Evolutionary conservation across 805 yeast genomes (phyloP).

Genomic region (Candida incommunis): DNA sequence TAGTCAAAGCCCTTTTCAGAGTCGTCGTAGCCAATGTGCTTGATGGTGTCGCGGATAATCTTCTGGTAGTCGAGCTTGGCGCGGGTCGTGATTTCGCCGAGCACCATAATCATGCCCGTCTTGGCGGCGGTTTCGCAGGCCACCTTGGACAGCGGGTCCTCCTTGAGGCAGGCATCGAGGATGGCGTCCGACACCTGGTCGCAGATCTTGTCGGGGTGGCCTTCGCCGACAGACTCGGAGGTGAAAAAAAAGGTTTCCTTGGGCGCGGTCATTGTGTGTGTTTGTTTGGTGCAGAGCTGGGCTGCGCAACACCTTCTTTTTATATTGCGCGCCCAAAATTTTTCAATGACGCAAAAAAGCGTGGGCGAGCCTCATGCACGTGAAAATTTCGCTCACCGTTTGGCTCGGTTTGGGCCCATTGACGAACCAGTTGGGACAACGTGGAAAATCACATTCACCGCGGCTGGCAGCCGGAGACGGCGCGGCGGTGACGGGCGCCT

Average conservation of each 20-base stretch:
- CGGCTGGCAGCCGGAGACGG: too few species aligned
- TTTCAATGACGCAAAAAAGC: constrained; percentile 1
- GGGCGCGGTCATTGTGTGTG: constrained; percentile 16
- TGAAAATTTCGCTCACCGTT: background rate
- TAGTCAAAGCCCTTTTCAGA: constrained; percentile 96
- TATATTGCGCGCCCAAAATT: background rate
- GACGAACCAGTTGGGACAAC: background rate
- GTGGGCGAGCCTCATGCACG: background rate
- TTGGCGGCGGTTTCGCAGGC: constrained; percentile 99
- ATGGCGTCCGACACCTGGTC: constrained; percentile 99
- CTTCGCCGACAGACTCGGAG: constrained; percentile 60
- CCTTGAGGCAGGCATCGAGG: constrained; percentile 90
- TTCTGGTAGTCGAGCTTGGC: constrained; percentile 94
- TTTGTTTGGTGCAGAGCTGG: background rate
- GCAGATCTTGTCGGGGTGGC: constrained; percentile 50
- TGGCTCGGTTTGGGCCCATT: background rate
- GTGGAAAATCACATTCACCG: background rate
- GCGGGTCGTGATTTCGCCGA: constrained; percentile 98
- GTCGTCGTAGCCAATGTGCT: constrained; percentile 94
- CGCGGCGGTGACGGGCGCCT: too few species aligned
- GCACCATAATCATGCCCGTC: constrained; percentile 98
- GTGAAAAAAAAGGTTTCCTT: constrained; percentile 42
- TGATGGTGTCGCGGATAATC: constrained; percentile 94
- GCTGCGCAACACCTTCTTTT: background rate
- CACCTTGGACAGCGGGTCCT: constrained; percentile 94